These are phyloP conservation scores for Magnolia kwangsiensis DNA, from an alignment of 164 flowering plant species.

Conservation along the genomic window DNA sequence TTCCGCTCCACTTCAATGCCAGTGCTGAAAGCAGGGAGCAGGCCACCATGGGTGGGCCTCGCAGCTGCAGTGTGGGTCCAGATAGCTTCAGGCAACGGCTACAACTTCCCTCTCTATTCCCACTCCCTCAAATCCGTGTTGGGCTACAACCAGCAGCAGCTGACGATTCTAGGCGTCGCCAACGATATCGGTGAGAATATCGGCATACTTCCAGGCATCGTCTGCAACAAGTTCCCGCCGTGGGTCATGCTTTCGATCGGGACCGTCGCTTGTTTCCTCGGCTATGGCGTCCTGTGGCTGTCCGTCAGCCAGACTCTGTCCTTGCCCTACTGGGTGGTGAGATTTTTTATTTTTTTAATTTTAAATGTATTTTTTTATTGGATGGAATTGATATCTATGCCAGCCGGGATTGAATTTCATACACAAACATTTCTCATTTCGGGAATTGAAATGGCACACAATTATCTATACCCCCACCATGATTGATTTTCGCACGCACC, in stretches of 20 bases:
- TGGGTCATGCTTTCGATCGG: constrained; percentile 65
- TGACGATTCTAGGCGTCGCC: constrained; percentile 78
- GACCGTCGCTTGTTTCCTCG: constrained; percentile 46
- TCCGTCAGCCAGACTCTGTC: constrained; percentile 52
- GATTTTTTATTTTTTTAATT: constrained; percentile 13
- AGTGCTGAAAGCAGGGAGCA: constrained; percentile 52
- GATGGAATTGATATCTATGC: too few species aligned
- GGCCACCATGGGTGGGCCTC: constrained; percentile 89
- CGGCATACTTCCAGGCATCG: constrained; percentile 69
- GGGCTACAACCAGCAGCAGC: constrained; percentile 71
- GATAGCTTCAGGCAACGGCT: constrained; percentile 62
- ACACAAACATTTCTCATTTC: too few species aligned
- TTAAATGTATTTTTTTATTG: neutral
- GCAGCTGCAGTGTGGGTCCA: constrained; percentile 77
- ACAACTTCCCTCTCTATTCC: constrained; percentile 73
- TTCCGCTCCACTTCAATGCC: neutral
- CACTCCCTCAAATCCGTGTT: constrained; percentile 65
- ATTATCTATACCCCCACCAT: neutral
- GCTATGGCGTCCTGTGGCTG: constrained; percentile 80
- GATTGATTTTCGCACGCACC: neutral
- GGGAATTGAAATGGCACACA: too few species aligned
- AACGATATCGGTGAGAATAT: constrained; percentile 79
- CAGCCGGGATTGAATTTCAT: too few species aligned
- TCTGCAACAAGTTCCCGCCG: constrained; percentile 69
- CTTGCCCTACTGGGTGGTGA: constrained; percentile 72